A percentile compares a stretch with the other conserved stretches of the same genome.
phyloP scores from a whole-genome alignment of 352 stramenopile genomes.

The Globisporangium iwayamae region DNA sequence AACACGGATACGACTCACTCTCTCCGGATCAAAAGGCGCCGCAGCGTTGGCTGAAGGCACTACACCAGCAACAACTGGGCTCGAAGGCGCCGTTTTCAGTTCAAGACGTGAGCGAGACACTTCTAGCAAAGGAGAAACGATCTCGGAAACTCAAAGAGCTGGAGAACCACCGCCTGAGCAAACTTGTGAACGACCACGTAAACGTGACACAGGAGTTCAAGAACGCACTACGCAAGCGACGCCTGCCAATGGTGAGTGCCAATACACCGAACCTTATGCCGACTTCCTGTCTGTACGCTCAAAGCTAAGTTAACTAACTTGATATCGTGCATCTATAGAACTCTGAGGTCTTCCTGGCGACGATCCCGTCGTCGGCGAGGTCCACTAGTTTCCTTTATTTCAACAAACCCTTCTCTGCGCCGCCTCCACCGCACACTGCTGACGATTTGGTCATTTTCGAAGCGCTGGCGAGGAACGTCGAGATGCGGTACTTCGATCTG shows the following conservation, averaged over 20 bases:
- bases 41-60: too few species aligned
- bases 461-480: neutral
- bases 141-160: neutral
- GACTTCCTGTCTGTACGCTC: too few species aligned
- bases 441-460: neutral
- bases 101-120: neutral
- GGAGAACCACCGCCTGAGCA: neutral
- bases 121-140: neutral
- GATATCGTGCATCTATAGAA: neutral
- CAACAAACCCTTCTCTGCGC: neutral
- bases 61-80: too few species aligned
- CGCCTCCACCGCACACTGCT: neutral
- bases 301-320: too few species aligned
- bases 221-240: neutral
- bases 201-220: neutral
- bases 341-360: neutral
- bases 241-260: neutral
- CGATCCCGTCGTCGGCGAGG: too few species aligned
- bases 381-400: too few species aligned
- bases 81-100: too few species aligned
- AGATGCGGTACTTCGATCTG: constrained; percentile 10
- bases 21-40: neutral
- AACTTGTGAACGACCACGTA: neutral
- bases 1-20: too few species aligned
- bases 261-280: too few species aligned